A percentile compares a stretch with the other conserved stretches of the same genome.
Conservation (phyloP, 31 red algal genomes). For the Asparagopsis taxiformis region DNA sequence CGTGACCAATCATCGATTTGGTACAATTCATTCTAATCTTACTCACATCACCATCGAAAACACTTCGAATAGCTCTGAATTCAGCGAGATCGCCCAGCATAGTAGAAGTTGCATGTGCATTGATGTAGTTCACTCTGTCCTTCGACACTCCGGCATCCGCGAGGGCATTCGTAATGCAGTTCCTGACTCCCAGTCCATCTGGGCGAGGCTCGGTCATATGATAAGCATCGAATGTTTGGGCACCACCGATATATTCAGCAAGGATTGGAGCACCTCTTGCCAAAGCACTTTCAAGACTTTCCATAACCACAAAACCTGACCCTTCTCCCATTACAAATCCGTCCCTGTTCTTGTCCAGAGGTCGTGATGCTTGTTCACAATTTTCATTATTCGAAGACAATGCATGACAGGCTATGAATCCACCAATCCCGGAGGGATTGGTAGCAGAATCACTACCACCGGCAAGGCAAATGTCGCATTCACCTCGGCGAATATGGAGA, state of each 20-base stretch:
- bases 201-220: conserved; percentile 93
- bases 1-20: conserved; percentile 67
- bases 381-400: conserved; percentile 83
- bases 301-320: conserved; percentile 85
- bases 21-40: conserved; percentile 59
- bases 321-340: conserved; percentile 99
- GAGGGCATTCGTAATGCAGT: conserved; percentile 77
- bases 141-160: conserved; percentile 69
- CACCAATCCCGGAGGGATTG: conserved; percentile 81
- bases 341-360: conserved; percentile 93
- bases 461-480: conserved; percentile 85
- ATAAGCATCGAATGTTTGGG: conserved; percentile 85
- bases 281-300: conserved; percentile 90
- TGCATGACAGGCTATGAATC: conserved; percentile 95
- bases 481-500: conserved; percentile 83
- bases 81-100: conserved; percentile 94
- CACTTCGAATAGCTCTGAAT: conserved; percentile 51
- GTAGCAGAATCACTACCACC: conserved; percentile 95
- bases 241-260: conserved; percentile 91
- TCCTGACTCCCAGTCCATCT: conserved; percentile 75
- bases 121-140: conserved; percentile 90
- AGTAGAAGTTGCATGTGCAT: conserved; percentile 98
- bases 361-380: conserved; percentile 71
- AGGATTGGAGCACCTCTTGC: conserved; percentile 89
- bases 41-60: conserved; percentile 25